phyloP scores from a whole-genome alignment of 306 rosid genomes.

The Glycine tomentella region DNA sequence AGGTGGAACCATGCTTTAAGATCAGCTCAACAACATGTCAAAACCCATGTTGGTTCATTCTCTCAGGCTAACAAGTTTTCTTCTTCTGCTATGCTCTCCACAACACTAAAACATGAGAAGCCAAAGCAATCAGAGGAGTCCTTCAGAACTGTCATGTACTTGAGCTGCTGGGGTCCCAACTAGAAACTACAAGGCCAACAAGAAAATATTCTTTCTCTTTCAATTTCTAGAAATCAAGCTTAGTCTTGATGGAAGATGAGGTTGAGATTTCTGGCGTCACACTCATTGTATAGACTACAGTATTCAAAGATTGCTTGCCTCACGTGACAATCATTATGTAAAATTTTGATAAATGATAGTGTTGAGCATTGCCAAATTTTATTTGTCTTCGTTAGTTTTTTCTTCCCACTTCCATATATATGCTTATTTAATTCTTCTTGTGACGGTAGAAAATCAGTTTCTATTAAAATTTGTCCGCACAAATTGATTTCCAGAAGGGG shows the following conservation, averaged over 20 bases:
- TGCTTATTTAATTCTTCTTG: no score
- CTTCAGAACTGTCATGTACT: conserved; percentile 66
- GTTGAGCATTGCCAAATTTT: not conserved
- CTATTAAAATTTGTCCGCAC: no score
- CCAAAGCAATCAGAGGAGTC: conserved; percentile 52
- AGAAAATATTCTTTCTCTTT: not conserved
- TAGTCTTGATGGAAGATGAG: not conserved
- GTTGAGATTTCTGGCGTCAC: not conserved
- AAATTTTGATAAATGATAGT: conserved; percentile 31
- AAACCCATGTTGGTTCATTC: conserved; percentile 40
- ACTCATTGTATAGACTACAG: no score
- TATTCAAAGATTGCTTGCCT: not conserved
- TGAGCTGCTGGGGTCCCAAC: conserved; percentile 68
- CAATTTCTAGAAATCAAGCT: not conserved
- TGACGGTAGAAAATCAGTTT: no score
- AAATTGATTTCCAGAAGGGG: no score
- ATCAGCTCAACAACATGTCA: conserved; percentile 51
- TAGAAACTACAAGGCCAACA: not conserved
- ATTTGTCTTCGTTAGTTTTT: not conserved
- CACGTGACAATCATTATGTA: conserved; percentile 7
- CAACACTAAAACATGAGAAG: conserved; percentile 44
- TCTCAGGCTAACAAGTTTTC: conserved; percentile 50
- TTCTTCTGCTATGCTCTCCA: conserved; percentile 45
- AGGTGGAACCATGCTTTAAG: conserved; percentile 56
- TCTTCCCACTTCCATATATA: no score